These are phyloP conservation scores for Macadamia tetraphylla DNA, from an alignment of 164 flowering plant genomes.

Conservation along the genomic window DNA sequence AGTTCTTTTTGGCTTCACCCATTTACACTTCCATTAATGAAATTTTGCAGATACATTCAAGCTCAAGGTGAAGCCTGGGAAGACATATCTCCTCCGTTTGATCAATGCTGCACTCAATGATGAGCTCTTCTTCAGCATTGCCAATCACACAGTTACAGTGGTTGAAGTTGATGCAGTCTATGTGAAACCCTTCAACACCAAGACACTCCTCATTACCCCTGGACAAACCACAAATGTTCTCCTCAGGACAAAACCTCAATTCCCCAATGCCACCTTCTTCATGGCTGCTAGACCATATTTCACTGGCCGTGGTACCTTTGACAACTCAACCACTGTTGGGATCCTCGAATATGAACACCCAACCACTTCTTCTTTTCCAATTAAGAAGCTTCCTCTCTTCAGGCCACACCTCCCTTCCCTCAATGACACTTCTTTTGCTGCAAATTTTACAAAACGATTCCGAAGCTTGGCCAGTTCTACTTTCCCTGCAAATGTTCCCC, in stretches of 20 bases:
- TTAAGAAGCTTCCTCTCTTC: no score
- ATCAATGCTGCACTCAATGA: constrained; percentile 55
- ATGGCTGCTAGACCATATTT: constrained; percentile 46
- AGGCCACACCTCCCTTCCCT: constrained; percentile 21
- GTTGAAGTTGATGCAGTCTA: constrained; percentile 31
- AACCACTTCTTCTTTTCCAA: no score
- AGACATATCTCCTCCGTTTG: neutral
- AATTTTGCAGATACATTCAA: neutral
- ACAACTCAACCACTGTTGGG: constrained; percentile 40
- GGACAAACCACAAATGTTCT: constrained; percentile 35
- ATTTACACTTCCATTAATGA: no score
- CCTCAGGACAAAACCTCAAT: constrained; percentile 24
- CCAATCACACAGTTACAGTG: constrained; percentile 32
- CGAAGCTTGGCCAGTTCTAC: constrained; percentile 33
- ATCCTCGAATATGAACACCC: constrained; percentile 12
- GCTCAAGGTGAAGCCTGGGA: neutral
- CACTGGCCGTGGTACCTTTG: constrained; percentile 35
- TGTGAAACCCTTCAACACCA: constrained; percentile 26
- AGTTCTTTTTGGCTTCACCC: no score
- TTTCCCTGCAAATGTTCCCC: constrained; percentile 43
- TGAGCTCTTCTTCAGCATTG: constrained; percentile 41
- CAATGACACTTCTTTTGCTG: constrained; percentile 37
- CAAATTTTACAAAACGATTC: constrained; percentile 18
- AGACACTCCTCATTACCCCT: constrained; percentile 27
- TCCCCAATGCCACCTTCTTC: constrained; percentile 19